These are phyloP conservation scores for Solanum hybrid DNA, from an alignment of 305 asterid genomes.

Conservation along the genomic window DNA sequence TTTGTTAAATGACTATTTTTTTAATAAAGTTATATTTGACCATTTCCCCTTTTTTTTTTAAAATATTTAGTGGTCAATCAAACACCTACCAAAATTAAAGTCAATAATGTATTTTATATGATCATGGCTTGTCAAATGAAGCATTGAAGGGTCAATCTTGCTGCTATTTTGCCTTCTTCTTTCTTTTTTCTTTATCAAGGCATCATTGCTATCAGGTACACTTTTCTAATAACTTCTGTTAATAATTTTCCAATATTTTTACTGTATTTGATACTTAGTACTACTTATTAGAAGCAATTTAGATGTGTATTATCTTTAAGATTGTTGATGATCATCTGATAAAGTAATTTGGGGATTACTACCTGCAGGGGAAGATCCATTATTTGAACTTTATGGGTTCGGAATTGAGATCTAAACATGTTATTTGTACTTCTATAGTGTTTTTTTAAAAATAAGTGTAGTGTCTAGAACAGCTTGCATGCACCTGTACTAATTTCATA, in stretches of 20 bases:
- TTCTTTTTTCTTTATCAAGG: neutral
- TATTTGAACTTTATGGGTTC: neutral
- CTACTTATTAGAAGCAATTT: too few species aligned
- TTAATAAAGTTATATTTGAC: neutral
- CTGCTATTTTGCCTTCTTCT: neutral
- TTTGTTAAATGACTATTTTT: too few species aligned
- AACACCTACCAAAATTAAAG: neutral
- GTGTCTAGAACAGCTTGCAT: neutral
- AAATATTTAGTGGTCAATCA: neutral
- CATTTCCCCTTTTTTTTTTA: neutral
- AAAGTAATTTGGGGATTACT: neutral
- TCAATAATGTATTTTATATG: neutral
- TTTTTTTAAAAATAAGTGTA: too few species aligned
- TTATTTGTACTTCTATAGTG: neutral
- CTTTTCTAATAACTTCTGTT: neutral
- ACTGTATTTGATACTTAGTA: neutral
- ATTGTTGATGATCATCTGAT: neutral
- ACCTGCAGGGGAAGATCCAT: neutral
- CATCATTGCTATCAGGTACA: neutral
- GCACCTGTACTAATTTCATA: neutral
- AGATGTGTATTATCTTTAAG: neutral
- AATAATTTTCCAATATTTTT: neutral
- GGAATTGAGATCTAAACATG: neutral
- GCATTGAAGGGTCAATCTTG: neutral
- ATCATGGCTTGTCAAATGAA: neutral